These are phyloP conservation scores for Fusarium brachygibbosum DNA, from an alignment of 2,329 filamentous ascomycete genomes.

Conservation along the genomic window DNA sequence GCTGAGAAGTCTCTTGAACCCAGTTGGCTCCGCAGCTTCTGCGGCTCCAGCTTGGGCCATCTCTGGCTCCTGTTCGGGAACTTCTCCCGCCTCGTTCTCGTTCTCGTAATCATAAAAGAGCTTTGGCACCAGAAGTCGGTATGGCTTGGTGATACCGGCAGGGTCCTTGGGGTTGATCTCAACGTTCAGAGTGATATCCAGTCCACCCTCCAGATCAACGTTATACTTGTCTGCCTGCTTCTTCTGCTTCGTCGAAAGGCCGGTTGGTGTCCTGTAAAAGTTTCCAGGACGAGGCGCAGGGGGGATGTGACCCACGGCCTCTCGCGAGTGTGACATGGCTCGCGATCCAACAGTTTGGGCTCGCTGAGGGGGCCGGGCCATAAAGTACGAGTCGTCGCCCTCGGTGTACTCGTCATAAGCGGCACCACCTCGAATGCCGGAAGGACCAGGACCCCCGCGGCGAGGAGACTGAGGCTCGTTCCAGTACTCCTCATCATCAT, in stretches of 20 bases:
- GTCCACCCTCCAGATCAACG: slow-evolving; percentile 83
- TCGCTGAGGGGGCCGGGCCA: slow-evolving; percentile 53
- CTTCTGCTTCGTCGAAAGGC: slow-evolving; percentile 72
- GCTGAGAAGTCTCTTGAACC: slow-evolving; percentile 62
- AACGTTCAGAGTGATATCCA: slow-evolving; percentile 90
- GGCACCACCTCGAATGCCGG: slow-evolving; percentile 58
- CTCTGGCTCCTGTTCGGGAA: slow-evolving; percentile 45
- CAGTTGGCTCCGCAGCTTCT: slow-evolving; percentile 50
- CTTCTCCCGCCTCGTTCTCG: slow-evolving; percentile 58
- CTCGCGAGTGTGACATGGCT: slow-evolving; percentile 48
- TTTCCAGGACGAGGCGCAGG: slow-evolving; percentile 49
- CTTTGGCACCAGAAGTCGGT: slow-evolving; percentile 86
- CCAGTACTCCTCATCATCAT: slow-evolving; percentile 50
- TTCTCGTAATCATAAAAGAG: slow-evolving; percentile 72
- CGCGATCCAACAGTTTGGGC: slow-evolving; percentile 51
- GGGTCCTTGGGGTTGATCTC: slow-evolving; percentile 90
- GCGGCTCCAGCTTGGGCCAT: slow-evolving; percentile 26
- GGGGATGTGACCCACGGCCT: slow-evolving; percentile 44
- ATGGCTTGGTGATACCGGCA: slow-evolving; percentile 87
- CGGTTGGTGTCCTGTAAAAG: slow-evolving; percentile 79
- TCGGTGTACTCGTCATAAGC: slow-evolving; percentile 64
- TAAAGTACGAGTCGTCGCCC: slow-evolving; percentile 71
- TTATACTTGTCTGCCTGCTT: slow-evolving; percentile 67
- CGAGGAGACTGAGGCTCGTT: slow-evolving; percentile 37
- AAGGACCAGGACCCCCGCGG: slow-evolving; percentile 44